phyloP scores from a whole-genome alignment of 768 basidiomycete genomes.

The Dacryopinax spathularia region DNA sequence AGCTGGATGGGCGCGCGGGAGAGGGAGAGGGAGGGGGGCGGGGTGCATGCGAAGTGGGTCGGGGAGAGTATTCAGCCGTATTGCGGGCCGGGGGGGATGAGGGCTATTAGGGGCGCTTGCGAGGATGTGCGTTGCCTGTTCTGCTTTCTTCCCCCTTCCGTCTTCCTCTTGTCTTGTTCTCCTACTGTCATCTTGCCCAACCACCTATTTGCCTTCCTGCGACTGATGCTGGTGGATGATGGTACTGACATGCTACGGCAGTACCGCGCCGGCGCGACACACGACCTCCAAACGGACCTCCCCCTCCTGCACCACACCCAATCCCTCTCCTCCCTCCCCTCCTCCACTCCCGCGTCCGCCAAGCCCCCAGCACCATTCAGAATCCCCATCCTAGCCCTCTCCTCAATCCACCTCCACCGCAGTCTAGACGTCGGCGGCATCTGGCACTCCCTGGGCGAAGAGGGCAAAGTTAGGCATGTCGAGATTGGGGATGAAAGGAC shows the following conservation, averaged over 20 bases:
- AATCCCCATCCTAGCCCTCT: conserved; percentile 11
- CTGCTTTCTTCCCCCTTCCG: background rate
- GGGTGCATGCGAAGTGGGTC: conserved; percentile 8
- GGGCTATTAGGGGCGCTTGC: conserved; percentile 9
- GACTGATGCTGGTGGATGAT: too few species aligned
- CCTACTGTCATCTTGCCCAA: too few species aligned
- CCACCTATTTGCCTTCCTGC: too few species aligned
- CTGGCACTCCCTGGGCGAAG: conserved; percentile 7
- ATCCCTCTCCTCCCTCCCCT: background rate
- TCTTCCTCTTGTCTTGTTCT: too few species aligned
- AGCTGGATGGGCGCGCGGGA: conserved; percentile 11
- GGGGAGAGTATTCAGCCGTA: conserved; percentile 11
- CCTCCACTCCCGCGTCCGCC: background rate
- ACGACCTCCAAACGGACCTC: conserved; percentile 11
- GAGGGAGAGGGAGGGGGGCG: background rate
- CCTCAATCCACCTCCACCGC: conserved; percentile 11
- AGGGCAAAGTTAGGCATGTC: conserved; percentile 6
- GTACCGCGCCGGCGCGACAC: conserved; percentile 15
- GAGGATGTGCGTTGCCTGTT: conserved; percentile 10
- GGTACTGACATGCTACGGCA: too few species aligned
- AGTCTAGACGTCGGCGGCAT: conserved; percentile 12
- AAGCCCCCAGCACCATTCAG: conserved; percentile 4
- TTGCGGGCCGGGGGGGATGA: conserved; percentile 8
- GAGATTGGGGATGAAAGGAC: conserved; percentile 12
- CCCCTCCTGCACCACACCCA: background rate